Percentiles rank a stretch among this genome's conserved stretches.
These are phyloP conservation scores for Talinum fruticosum DNA, from an alignment of 148 eudicot species.

Conservation along the genomic window DNA sequence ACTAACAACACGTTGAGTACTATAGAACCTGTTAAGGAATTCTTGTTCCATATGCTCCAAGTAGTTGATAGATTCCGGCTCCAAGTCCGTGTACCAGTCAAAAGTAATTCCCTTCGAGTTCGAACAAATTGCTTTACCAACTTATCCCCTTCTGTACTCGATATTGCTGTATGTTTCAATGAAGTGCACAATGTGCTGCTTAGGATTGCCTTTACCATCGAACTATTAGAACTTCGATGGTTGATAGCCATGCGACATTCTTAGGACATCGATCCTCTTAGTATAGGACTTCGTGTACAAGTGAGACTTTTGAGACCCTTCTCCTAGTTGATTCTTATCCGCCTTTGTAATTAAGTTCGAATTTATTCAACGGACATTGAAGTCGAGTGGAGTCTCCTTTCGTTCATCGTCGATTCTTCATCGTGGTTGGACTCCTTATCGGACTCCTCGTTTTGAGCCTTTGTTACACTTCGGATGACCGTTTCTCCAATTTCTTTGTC, in stretches of 20 bases:
- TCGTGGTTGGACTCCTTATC: too few relatives aligned
- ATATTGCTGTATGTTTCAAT: not conserved
- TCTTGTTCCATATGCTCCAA: not conserved
- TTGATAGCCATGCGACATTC: not conserved
- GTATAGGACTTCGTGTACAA: too few relatives aligned
- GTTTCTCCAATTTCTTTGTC: too few relatives aligned
- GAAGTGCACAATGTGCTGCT: not conserved
- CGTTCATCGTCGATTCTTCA: too few relatives aligned
- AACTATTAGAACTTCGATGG: not conserved
- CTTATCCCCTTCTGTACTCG: not conserved
- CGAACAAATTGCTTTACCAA: not conserved
- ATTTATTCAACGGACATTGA: too few relatives aligned
- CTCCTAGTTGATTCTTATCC: too few relatives aligned
- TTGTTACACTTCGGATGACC: too few relatives aligned
- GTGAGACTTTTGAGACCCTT: too few relatives aligned
- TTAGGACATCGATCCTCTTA: not conserved
- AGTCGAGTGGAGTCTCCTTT: too few relatives aligned
- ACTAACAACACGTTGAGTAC: not conserved
- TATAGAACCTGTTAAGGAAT: not conserved
- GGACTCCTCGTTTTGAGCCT: too few relatives aligned
- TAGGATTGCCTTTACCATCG: not conserved
- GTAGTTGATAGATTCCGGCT: not conserved
- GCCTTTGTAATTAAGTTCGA: too few relatives aligned
- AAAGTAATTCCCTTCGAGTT: not conserved
- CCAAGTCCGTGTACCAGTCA: not conserved